These are phyloP conservation scores for Escovopsis weberi DNA, from an alignment of 2,329 filamentous ascomycete species.

Conservation along the genomic window DNA sequence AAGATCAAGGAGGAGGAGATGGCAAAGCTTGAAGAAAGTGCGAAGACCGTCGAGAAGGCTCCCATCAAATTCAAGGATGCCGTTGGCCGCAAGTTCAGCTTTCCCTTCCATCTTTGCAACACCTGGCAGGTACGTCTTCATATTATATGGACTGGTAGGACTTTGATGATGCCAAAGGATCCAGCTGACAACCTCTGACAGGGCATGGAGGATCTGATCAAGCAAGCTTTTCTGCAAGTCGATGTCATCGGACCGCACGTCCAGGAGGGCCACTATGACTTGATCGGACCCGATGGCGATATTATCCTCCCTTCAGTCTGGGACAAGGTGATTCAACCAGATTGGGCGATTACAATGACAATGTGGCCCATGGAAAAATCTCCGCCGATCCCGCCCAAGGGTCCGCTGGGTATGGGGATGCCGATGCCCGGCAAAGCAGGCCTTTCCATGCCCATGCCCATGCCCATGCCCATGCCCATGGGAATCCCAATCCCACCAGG, in stretches of 20 bases:
- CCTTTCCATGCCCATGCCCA: not conserved
- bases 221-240: constrained; percentile 69
- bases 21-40: constrained; percentile 31
- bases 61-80: constrained; percentile 87
- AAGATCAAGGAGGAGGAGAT: constrained; percentile 42
- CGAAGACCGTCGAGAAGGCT: constrained; percentile 45
- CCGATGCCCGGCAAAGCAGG: not conserved
- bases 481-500: not conserved
- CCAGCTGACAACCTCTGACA: constrained; percentile 19
- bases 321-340: constrained; percentile 69
- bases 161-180: no score
- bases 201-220: constrained; percentile 79
- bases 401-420: constrained; percentile 8
- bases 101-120: constrained; percentile 73
- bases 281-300: constrained; percentile 64
- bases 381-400: constrained; percentile 12
- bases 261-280: constrained; percentile 63
- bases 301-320: constrained; percentile 68
- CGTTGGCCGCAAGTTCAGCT: constrained; percentile 80
- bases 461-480: not conserved
- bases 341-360: constrained; percentile 40
- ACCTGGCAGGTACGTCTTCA: constrained; percentile 58
- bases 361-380: constrained; percentile 44
- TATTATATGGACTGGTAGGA: no score
- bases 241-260: constrained; percentile 65